A percentile compares a stretch with the other conserved stretches of the same genome.
phyloP scores from a whole-genome alignment of 2,329 filamentous ascomycete species.

The Leptodontidium sp. region DNA sequence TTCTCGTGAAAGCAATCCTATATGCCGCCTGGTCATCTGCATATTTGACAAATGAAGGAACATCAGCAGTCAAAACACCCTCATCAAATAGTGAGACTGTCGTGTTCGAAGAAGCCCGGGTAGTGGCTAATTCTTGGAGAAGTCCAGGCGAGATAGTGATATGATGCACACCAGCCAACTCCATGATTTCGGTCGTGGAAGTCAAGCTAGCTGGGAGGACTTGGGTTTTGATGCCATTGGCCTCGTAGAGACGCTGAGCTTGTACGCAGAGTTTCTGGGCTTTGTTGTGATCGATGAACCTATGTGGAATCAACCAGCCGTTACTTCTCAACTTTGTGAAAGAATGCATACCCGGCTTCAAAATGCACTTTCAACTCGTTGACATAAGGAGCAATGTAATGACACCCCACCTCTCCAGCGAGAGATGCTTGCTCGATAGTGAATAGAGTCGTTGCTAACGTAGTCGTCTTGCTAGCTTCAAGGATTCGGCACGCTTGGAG shows the following conservation, averaged over 20 bases:
- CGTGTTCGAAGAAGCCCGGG: constrained; percentile 21
- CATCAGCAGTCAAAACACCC: background rate
- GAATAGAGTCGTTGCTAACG: constrained; percentile 70
- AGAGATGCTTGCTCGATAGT: constrained; percentile 66
- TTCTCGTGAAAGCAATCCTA: constrained; percentile 59
- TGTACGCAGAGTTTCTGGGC: constrained; percentile 51
- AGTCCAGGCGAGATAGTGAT: constrained; percentile 65
- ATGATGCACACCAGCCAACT: constrained; percentile 63
- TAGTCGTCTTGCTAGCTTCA: constrained; percentile 61
- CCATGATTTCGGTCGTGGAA: constrained; percentile 64
- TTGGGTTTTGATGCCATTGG: constrained; percentile 53
- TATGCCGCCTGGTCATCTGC: constrained; percentile 56
- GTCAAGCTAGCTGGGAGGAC: constrained; percentile 66
- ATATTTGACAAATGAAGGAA: constrained; percentile 31
- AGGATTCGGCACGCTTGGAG: constrained; percentile 65
- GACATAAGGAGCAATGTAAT: constrained; percentile 71
- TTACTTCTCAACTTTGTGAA: too few relatives aligned
- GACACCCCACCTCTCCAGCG: constrained; percentile 64
- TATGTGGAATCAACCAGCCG: constrained; percentile 36
- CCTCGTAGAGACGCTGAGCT: constrained; percentile 61
- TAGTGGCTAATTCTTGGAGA: constrained; percentile 45
- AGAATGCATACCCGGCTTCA: constrained; percentile 52
- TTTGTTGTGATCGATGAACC: constrained; percentile 58
- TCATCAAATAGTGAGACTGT: constrained; percentile 38
- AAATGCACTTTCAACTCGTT: constrained; percentile 72